phyloP scores from a whole-genome alignment of 2,329 filamentous ascomycete genomes.

The Aspergillus costaricaensis region DNA sequence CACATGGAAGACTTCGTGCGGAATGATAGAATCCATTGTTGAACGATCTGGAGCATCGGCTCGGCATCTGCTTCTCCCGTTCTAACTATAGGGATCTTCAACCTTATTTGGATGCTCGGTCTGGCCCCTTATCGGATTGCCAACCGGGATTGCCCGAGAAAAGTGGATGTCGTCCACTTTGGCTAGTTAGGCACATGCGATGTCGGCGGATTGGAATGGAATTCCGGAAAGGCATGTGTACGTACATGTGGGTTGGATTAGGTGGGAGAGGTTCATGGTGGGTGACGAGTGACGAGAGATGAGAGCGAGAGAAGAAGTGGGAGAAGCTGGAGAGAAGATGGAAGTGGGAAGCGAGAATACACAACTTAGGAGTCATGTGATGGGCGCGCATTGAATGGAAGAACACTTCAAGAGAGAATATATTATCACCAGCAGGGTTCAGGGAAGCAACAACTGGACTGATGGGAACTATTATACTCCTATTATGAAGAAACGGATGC shows the following conservation, averaged over 20 bases:
- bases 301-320: not conserved
- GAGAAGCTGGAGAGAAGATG: not conserved
- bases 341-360: not conserved
- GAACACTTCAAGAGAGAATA: no score
- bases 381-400: not conserved
- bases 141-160: not conserved
- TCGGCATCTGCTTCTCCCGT: not conserved
- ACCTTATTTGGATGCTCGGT: not conserved
- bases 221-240: not conserved
- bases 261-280: not conserved
- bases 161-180: not conserved
- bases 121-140: not conserved
- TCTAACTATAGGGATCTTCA: not conserved
- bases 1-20: not conserved
- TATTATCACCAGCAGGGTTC: no score
- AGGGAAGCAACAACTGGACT: no score
- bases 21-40: not conserved
- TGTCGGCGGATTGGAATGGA: not conserved
- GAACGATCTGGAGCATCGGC: not conserved
- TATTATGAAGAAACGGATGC: no score
- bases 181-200: not conserved
- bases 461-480: no score
- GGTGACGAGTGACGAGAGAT: not conserved
- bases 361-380: not conserved
- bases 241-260: not conserved